Evolutionary conservation across 345 rosid species (phyloP), one percentile per base, ranked within the genome.

Genomic region (Ceriops zippeliana): DNA sequence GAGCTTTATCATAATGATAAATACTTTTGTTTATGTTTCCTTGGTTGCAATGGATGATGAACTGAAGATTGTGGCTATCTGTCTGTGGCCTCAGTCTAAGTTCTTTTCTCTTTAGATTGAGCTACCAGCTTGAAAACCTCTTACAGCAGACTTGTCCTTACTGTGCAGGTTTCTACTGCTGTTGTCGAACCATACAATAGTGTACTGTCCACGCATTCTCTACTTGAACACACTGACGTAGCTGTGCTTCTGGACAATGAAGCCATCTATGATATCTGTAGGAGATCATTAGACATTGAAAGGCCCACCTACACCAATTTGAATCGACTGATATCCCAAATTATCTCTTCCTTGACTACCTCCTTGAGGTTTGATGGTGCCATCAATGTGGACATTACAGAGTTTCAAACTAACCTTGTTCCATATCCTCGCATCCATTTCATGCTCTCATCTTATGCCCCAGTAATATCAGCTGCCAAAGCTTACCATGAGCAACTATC

Each of bases 121-220:
- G 6, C 38, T 54, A 54, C 5, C 20, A 1, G n/a, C 5, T 1
- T 28, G 21, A 56, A 26, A 38, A 4, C 27, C 31, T 61, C 51
- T 71, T 1, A 51, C 52, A 35, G 13, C 21, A 20, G 10, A 7
- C 37, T 47, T 65, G 62, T 58, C 51, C 24, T 15, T 38, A 67
- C 67, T 60, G 22, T 72, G 30, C 59, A 56, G 59, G 59, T 56
- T 56, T 56, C 59, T 21, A 56, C 59, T 56, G 26, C 59, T 24
- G 59, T 56, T 9, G 59, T 56, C 6, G 59, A 56, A 27, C 59
- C 59, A 15, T 56, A 56, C 30, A 56, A 56, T 15, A 56, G 59
- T 56, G 59, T 56, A 7, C 59, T 56, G 7, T 56, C 59, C 59
- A 56, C 59, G 3, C 59, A 56, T 56, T 56, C 59, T 24, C 30